Evolutionary conservation across 108 stramenopile species (phyloP).

Genomic region (Parmales sp.): DNA sequence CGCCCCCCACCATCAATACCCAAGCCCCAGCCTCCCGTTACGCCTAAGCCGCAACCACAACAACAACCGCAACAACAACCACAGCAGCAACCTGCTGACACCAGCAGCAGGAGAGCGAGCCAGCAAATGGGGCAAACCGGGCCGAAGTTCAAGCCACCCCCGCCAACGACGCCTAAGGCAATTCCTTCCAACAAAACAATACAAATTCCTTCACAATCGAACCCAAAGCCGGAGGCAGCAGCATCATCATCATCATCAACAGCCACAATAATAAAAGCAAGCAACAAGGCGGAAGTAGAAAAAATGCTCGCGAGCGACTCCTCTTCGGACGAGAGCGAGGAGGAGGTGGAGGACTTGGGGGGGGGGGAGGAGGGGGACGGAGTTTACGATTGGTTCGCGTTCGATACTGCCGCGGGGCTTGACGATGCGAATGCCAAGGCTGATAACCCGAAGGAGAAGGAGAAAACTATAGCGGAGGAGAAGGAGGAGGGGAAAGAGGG

Average conservation of each 20-base stretch:
- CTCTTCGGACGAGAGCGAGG: background rate
- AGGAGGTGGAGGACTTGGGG: background rate
- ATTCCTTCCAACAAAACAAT: background rate
- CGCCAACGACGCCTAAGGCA: background rate
- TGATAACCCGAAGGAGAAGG: background rate
- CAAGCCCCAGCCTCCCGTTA: background rate
- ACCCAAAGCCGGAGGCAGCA: background rate
- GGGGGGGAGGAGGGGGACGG: background rate
- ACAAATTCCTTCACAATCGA: background rate
- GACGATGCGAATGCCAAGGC: background rate
- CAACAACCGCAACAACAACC: too few species aligned
- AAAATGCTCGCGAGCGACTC: background rate
- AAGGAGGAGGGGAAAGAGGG: background rate
- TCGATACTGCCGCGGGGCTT: background rate
- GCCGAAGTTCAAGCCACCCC: background rate
- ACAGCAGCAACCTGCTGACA: too few species aligned
- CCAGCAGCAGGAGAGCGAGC: too few species aligned
- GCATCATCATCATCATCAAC: too few species aligned
- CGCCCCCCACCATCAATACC: background rate
- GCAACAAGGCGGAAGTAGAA: background rate
- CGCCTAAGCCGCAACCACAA: background rate
- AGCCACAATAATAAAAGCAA: too few species aligned
- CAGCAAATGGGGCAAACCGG: background rate
- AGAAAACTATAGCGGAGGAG: background rate
- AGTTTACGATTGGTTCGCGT: slow-evolving; percentile 11